Evolutionary conservation across 768 basidiomycete genomes (phyloP), one percentile per base, ranked within the genome.

Genomic region (Candolleomyces eurysporus): DNA sequence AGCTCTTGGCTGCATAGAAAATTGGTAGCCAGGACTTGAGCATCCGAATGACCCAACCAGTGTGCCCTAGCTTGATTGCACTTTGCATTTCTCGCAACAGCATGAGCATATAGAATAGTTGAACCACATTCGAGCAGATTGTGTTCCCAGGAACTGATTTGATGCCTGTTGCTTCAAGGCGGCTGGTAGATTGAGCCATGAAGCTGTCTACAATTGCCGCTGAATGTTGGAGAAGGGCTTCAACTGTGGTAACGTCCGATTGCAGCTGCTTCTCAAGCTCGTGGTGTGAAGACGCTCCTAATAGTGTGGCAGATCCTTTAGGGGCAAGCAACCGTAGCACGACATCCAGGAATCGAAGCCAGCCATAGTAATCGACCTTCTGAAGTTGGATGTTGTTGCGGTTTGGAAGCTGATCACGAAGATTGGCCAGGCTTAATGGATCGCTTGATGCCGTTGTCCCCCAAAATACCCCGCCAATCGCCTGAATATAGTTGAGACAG

Each of bases 11-110:
- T 7, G 64, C 64, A 57, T 65, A 65, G 32, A 60, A 69, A 61
- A 67, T 69, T 2, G 66, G 68, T 1, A 63, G 19, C 63, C 63
- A 69, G n/a, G 39, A 63, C 57, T 69, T 69, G 39, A 69, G 49
- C 60, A 67, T 65, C 7, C 63, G 59, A 11, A 21, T 36, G 52
- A 69, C 61, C 0, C 62, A 58, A 19, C 58, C 43, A 1, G 66
- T 64, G 60, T 69, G 66, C 0, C 68, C 68, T 58, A 63, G 57
- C 48, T 69, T 69, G 36, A 67, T 62, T 22, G 68, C 58, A 59
- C 50, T 30, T 19, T 60, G 61, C 64, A 67, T 70, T 58, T 70
- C 66, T 4, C 55, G 63, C 5, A 67, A 5, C 4, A 60, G 64
- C 64, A 69, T 68, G 4, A 67, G 56, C 48, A 61, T 60, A 53